These are phyloP conservation scores for Moricandia moricandioides DNA, from an alignment of 345 rosid genomes.

Conservation along the genomic window DNA sequence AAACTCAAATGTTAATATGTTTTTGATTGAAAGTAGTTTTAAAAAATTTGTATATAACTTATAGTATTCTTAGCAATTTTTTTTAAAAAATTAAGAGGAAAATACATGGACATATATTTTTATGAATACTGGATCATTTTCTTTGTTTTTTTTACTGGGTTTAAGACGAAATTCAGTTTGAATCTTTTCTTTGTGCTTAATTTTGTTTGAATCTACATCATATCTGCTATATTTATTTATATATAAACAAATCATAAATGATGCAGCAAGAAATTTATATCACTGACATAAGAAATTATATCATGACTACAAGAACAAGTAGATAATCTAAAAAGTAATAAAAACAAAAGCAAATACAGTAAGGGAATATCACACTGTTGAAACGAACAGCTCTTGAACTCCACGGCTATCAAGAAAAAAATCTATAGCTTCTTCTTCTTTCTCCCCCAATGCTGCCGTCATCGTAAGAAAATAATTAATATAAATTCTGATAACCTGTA, in stretches of 20 bases:
- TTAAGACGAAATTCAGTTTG: background rate
- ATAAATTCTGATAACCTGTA: background rate
- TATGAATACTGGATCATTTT: background rate
- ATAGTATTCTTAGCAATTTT: no score
- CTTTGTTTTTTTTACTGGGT: background rate
- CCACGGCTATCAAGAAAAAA: constrained; percentile 36
- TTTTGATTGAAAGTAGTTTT: no score
- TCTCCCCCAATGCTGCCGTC: constrained; percentile 44
- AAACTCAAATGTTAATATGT: no score
- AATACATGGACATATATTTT: background rate
- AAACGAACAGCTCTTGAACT: constrained; percentile 32
- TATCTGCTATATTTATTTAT: constrained; percentile 4
- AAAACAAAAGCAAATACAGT: background rate
- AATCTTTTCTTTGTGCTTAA: background rate
- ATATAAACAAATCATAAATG: background rate
- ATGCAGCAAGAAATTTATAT: background rate
- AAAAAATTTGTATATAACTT: no score
- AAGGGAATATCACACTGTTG: constrained; percentile 51
- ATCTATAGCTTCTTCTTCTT: constrained; percentile 18
- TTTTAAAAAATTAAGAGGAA: no score
- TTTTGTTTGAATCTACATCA: constrained; percentile 11
- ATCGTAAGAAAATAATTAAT: constrained; percentile 18
- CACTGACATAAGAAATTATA: constrained; percentile 11
- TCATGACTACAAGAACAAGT: background rate
- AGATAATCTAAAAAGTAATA: background rate